Evolutionary conservation across 1,284 basidiomycete species (phyloP).

Genomic region (Heterobasidion irregulare): DNA sequence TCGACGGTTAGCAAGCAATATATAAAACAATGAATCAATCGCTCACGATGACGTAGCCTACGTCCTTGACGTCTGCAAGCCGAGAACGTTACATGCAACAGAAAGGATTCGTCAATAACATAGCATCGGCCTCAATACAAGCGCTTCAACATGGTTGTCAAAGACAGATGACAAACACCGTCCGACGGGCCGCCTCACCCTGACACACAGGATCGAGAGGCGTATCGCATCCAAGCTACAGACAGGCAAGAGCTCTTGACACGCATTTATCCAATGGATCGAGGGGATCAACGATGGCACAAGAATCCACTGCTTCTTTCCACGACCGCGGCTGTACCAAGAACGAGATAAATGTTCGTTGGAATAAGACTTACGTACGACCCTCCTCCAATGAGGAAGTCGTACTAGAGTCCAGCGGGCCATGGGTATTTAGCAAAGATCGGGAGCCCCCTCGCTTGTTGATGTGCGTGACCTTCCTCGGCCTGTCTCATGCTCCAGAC

Average conservation of each 20-base stretch:
- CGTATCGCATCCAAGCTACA: slow-evolving; percentile 38
- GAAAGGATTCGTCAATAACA: slow-evolving; percentile 50
- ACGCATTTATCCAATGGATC: slow-evolving; percentile 26
- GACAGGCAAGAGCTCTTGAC: slow-evolving; percentile 41
- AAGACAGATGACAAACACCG: slow-evolving; percentile 25
- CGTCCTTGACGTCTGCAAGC: slow-evolving; percentile 86
- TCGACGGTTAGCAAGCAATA: slow-evolving; percentile 17
- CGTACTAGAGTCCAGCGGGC: slow-evolving; percentile 22
- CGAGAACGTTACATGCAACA: slow-evolving; percentile 14
- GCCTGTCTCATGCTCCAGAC: slow-evolving; percentile 44
- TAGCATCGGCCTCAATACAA: slow-evolving; percentile 35
- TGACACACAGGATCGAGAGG: slow-evolving; percentile 18
- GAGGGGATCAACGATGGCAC: slow-evolving; percentile 25
- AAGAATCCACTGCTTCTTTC: slow-evolving; percentile 26
- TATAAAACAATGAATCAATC: not conserved
- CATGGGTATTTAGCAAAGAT: slow-evolving; percentile 25
- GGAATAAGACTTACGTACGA: slow-evolving; percentile 25
- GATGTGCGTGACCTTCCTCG: slow-evolving; percentile 32
- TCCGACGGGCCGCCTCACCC: slow-evolving; percentile 29
- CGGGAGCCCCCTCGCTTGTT: slow-evolving; percentile 33
- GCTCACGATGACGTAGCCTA: slow-evolving; percentile 86
- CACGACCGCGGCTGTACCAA: slow-evolving; percentile 40
- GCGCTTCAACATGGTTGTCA: slow-evolving; percentile 41
- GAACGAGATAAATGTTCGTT: slow-evolving; percentile 35
- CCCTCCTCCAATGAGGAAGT: slow-evolving; percentile 22